Evolutionary conservation across 208 protist species (phyloP).

Genomic region (Sergeia podlipaevii): DNA sequence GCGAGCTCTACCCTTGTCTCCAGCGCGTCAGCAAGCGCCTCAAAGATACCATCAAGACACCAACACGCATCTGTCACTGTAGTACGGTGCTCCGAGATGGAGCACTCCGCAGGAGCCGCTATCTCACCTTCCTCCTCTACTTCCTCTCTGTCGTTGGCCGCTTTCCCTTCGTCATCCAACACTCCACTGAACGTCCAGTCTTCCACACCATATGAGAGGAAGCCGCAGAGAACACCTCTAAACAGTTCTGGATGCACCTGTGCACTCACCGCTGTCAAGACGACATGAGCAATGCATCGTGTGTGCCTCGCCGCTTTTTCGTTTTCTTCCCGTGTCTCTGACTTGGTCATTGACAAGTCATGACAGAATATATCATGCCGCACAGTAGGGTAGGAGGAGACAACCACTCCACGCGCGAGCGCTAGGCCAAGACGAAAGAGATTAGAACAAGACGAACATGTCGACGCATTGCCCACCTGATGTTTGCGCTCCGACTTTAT

Average conservation of each 20-base stretch:
- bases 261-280: conserved; percentile 15
- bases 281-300: conserved; percentile 11
- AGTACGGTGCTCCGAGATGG: no score
- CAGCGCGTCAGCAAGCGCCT: no score
- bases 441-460: no score
- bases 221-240: conserved; percentile 17
- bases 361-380: conserved; percentile 8
- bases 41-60: no score
- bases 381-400: conserved; percentile 11
- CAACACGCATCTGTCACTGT: no score
- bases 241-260: conserved; percentile 21
- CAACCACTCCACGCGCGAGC: conserved; percentile 24
- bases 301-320: neutral
- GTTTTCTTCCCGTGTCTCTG: neutral
- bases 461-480: no score
- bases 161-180: no score
- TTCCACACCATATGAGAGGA: conserved; percentile 34
- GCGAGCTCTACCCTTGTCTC: no score
- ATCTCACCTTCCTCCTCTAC: no score
- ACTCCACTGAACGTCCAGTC: no score
- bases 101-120: no score
- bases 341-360: neutral
- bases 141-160: neutral
- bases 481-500: no score
- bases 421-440: conserved; percentile 25